A percentile compares a stretch with the other conserved stretches of the same genome.
These are phyloP conservation scores for Zygosaccharomyces lentus DNA, from an alignment of 805 yeast species.

Conservation along the genomic window DNA sequence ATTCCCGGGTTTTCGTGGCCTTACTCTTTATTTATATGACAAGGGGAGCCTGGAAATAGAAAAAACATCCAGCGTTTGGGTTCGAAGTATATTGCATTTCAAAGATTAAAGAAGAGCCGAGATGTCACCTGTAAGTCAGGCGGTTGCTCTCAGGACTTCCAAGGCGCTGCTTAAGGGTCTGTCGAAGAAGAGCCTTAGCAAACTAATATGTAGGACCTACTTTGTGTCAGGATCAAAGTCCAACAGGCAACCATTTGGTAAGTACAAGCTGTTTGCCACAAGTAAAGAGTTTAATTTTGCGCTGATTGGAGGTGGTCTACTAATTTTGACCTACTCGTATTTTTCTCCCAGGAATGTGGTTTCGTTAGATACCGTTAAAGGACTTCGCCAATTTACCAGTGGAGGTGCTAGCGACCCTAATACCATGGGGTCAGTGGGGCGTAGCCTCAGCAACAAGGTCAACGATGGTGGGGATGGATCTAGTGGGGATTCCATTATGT, in stretches of 20 bases:
- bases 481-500: slow-evolving; percentile 35
- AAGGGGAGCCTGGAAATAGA: neutral
- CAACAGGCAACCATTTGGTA: slow-evolving; percentile 3
- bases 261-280: slow-evolving; percentile 6
- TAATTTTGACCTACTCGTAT: slow-evolving; percentile 20
- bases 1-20: neutral
- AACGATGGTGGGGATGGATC: neutral
- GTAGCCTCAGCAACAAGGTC: neutral
- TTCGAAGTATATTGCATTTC: neutral
- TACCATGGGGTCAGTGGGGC: neutral
- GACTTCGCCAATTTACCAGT: slow-evolving; percentile 25
- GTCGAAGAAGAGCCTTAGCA: slow-evolving; percentile 18
- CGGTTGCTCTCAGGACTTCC: slow-evolving; percentile 16
- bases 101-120: neutral
- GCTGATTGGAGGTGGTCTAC: slow-evolving; percentile 16
- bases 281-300: slow-evolving; percentile 14
- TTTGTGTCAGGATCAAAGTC: slow-evolving; percentile 5
- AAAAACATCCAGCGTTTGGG: neutral
- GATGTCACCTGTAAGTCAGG: slow-evolving; percentile 16
- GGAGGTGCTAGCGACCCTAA: neutral
- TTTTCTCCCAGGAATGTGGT: slow-evolving; percentile 17
- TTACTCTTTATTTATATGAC: neutral
- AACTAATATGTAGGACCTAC: slow-evolving; percentile 17
- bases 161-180: slow-evolving; percentile 17
- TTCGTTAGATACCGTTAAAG: slow-evolving; percentile 27